Evolutionary conservation across 768 basidiomycete species (phyloP).

Genomic region (Pisolithus microcarpus): DNA sequence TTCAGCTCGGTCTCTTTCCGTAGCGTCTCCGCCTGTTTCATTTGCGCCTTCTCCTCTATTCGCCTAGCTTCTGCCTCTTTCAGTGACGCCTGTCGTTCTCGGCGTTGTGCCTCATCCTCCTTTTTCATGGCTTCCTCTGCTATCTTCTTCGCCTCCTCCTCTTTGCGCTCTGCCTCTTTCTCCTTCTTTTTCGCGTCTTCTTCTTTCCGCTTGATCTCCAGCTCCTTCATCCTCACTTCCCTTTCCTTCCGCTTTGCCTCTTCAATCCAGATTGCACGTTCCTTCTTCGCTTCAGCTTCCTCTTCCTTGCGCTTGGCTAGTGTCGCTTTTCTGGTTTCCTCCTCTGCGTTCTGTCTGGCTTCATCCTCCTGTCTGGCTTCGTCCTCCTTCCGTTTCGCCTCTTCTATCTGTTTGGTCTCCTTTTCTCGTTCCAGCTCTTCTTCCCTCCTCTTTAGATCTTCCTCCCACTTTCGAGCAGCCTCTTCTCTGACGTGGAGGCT

Average conservation of each 20-base stretch:
- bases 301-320: conserved; percentile 24
- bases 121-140: conserved; percentile 24
- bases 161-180: conserved; percentile 13
- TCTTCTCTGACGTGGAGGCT: conserved; percentile 24
- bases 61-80: conserved; percentile 11
- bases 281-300: conserved; percentile 25
- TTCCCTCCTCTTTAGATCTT: conserved; percentile 11
- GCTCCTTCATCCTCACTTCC: conserved; percentile 17
- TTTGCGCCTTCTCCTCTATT: conserved; percentile 23
- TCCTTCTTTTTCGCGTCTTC: conserved; percentile 25
- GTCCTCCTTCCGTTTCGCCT: conserved; percentile 17
- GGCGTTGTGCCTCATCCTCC: conserved; percentile 19
- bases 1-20: conserved; percentile 21
- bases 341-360: conserved; percentile 17
- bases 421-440: conserved; percentile 16
- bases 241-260: conserved; percentile 25
- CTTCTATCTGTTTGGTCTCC: conserved; percentile 11
- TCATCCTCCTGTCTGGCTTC: conserved; percentile 13
- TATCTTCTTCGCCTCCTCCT: conserved; percentile 12
- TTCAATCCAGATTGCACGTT: conserved; percentile 8
- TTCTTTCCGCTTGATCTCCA: conserved; percentile 25
- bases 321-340: conserved; percentile 18
- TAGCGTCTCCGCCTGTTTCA: conserved; percentile 17
- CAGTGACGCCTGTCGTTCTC: conserved; percentile 15
- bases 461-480: conserved; percentile 15